phyloP scores from a whole-genome alignment of 768 basidiomycete genomes.

The Termitomyces sp. region DNA sequence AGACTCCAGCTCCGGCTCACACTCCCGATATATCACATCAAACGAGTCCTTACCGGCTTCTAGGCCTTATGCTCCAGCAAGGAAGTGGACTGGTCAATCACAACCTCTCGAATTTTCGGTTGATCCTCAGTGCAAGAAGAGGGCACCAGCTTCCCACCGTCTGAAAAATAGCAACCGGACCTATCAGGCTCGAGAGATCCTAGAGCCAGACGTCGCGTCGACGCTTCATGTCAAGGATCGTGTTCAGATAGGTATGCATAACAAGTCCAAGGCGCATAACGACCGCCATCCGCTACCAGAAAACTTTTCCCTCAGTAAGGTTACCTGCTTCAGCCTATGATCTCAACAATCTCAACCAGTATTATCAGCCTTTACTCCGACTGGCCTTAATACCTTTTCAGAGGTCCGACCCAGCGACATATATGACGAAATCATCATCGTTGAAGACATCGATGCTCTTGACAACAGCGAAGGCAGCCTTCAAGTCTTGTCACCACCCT shows the following conservation, averaged over 20 bases:
- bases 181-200: conserved; percentile 2
- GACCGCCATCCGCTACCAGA: neutral
- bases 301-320: neutral
- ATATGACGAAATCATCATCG: conserved; percentile 7
- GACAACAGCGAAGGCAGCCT: neutral
- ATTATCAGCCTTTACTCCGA: neutral
- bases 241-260: neutral
- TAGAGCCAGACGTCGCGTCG: conserved; percentile 2
- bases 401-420: neutral
- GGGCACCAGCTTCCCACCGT: conserved; percentile 1
- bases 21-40: neutral
- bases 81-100: neutral
- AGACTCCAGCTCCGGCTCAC: neutral
- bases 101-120: conserved; percentile 7
- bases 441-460: neutral
- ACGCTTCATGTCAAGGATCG: no score
- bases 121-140: conserved; percentile 7
- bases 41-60: neutral
- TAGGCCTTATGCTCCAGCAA: neutral
- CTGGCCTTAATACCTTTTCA: neutral
- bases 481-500: neutral
- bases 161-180: conserved; percentile 5
- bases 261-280: neutral
- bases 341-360: neutral
- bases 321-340: neutral